Evolutionary conservation across 2,329 filamentous ascomycete genomes (phyloP).

Genomic region (Hymenoscyphus occultus): DNA sequence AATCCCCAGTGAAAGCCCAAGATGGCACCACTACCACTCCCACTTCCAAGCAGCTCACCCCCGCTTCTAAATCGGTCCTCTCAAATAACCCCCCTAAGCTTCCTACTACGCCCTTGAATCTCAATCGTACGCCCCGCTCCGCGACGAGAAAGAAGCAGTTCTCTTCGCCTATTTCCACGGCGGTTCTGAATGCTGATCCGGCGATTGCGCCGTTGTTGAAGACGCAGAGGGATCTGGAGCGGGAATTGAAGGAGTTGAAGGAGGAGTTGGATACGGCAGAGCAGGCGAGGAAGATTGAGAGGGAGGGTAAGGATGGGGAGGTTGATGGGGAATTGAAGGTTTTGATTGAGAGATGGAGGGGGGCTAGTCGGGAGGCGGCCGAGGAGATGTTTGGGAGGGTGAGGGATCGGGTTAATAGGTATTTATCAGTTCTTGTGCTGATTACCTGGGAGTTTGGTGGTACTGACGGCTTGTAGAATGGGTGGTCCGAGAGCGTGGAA

Average conservation of each 20-base stretch:
- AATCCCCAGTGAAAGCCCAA: conserved; percentile 26
- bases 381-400: conserved; percentile 64
- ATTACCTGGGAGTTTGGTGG: background rate
- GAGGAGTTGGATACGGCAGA: conserved; percentile 47
- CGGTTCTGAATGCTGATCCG: conserved; percentile 33
- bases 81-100: conserved; percentile 12
- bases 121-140: conserved; percentile 7
- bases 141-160: conserved; percentile 25
- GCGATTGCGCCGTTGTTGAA: conserved; percentile 35
- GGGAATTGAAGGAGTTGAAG: conserved; percentile 31
- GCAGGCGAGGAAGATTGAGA: conserved; percentile 52
- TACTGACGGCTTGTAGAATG: conserved; percentile 40
- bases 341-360: conserved; percentile 59
- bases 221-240: conserved; percentile 36
- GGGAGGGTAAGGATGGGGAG: conserved; percentile 45
- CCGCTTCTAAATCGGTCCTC: conserved; percentile 18
- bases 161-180: conserved; percentile 35
- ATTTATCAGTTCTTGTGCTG: conserved; percentile 10
- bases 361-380: conserved; percentile 58
- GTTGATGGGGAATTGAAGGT: conserved; percentile 53
- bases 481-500: conserved; percentile 59
- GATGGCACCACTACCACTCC: conserved; percentile 18
- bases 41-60: conserved; percentile 8
- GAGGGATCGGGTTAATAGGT: conserved; percentile 55
- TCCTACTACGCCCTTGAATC: conserved; percentile 14